phyloP scores from a whole-genome alignment of 495 filamentous ascomycete species.

The Lophiostoma macrostomum region DNA sequence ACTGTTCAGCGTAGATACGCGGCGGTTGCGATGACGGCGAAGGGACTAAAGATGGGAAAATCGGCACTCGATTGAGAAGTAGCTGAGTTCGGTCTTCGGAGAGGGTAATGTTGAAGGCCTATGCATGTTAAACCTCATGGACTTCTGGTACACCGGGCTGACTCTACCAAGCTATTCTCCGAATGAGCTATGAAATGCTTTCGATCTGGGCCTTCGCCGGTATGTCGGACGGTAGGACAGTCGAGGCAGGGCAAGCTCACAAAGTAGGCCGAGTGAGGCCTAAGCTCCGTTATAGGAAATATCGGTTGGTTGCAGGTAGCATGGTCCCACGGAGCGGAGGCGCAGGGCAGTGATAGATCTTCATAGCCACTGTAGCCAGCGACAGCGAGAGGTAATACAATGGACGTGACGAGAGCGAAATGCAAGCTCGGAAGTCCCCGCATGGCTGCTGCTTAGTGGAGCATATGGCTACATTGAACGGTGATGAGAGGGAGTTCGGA shows the following conservation, averaged over 20 bases:
- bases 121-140: background rate
- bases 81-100: slow-evolving; percentile 1
- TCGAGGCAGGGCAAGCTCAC: slow-evolving; percentile 16
- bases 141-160: background rate
- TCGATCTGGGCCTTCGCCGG: background rate
- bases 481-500: too few species aligned
- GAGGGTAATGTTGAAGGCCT: slow-evolving; percentile 22
- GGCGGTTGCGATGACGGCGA: background rate
- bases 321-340: too few species aligned
- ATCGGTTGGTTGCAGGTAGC: too few species aligned
- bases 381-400: too few species aligned
- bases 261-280: slow-evolving; percentile 11
- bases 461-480: too few species aligned
- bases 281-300: slow-evolving; percentile 1
- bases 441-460: too few species aligned
- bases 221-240: background rate
- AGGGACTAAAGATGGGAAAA: slow-evolving; percentile 4
- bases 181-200: background rate
- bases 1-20: background rate
- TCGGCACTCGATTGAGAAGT: slow-evolving; percentile 8
- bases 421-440: too few species aligned
- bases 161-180: slow-evolving; percentile 16
- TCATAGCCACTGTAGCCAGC: too few species aligned
- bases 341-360: too few species aligned
- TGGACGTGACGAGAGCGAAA: too few species aligned